Conservation (phyloP, 2,329 filamentous ascomycete species). For the Talaromyces pinophilus region DNA sequence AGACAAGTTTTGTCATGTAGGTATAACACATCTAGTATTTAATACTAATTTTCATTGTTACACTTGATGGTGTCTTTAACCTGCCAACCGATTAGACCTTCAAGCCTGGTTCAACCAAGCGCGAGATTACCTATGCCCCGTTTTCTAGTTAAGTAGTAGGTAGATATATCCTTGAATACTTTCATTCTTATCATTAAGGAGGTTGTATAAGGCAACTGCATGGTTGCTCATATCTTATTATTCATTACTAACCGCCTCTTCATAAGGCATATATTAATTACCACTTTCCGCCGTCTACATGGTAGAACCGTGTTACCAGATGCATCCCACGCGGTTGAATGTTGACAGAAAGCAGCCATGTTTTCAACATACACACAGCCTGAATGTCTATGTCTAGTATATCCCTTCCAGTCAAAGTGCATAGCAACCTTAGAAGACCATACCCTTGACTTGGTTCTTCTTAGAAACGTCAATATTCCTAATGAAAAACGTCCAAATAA, state of each 20-base stretch:
- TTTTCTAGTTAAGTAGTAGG: neutral
- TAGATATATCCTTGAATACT: neutral
- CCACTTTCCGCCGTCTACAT: neutral
- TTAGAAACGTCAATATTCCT: conserved; percentile 51
- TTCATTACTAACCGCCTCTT: neutral
- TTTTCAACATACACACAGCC: neutral
- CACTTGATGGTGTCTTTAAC: no score
- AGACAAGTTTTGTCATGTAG: neutral
- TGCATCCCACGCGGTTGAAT: neutral
- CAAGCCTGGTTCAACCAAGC: no score
- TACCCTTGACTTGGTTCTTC: conserved; percentile 52
- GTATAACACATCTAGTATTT: neutral
- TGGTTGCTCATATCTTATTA: neutral
- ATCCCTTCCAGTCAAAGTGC: neutral
- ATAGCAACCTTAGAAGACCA: conserved; percentile 46
- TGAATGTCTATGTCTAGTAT: neutral
- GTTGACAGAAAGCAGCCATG: neutral
- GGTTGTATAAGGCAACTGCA: neutral
- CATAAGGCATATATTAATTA: neutral
- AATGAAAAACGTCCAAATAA: conserved; percentile 47
- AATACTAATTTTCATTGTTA: neutral
- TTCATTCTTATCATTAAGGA: neutral
- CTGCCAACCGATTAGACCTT: no score
- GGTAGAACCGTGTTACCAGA: neutral
- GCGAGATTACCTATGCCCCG: no score